Evolutionary conservation across 768 basidiomycete genomes (phyloP).

Genomic region (Leccinum incarnatum): DNA sequence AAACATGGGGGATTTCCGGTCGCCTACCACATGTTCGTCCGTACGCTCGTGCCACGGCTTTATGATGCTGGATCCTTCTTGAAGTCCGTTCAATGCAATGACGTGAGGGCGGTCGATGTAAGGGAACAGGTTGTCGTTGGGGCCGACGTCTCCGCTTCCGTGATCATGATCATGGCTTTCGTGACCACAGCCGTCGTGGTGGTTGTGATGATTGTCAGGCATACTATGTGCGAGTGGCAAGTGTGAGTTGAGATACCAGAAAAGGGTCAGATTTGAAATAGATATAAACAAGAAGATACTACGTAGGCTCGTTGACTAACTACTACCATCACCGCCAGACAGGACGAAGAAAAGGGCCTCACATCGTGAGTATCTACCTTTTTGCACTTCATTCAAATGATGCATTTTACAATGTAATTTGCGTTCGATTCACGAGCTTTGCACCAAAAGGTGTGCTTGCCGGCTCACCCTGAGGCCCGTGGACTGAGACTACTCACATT

Average conservation of each 20-base stretch:
- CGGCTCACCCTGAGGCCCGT: conserved; percentile 65
- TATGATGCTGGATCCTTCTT: conserved; percentile 55
- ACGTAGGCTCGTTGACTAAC: not conserved
- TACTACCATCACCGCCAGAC: not conserved
- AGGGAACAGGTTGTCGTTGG: conserved; percentile 67
- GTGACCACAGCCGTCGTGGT: conserved; percentile 52
- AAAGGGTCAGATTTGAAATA: conserved; percentile 7
- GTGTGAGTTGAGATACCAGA: not conserved
- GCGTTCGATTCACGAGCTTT: conserved; percentile 72
- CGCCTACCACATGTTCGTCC: conserved; percentile 64
- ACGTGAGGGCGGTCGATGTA: conserved; percentile 82
- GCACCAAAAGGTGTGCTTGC: conserved; percentile 75
- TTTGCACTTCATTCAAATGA: conserved; percentile 36
- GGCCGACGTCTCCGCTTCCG: conserved; percentile 44
- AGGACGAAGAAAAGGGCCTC: not conserved
- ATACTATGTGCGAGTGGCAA: conserved; percentile 1
- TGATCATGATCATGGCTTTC: conserved; percentile 61
- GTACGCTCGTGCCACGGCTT: conserved; percentile 85
- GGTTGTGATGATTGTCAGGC: conserved; percentile 37
- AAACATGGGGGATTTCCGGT: not conserved
- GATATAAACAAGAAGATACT: conserved; percentile 11
- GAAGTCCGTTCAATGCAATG: conserved; percentile 68
- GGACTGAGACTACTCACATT: conserved; percentile 65
- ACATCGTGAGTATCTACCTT: conserved; percentile 13
- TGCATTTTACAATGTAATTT: conserved; percentile 72